A percentile compares a stretch with the other conserved stretches of the same genome.
These are phyloP conservation scores for Saturnispora serradocipensis DNA, from an alignment of 805 yeast species.

Conservation along the genomic window DNA sequence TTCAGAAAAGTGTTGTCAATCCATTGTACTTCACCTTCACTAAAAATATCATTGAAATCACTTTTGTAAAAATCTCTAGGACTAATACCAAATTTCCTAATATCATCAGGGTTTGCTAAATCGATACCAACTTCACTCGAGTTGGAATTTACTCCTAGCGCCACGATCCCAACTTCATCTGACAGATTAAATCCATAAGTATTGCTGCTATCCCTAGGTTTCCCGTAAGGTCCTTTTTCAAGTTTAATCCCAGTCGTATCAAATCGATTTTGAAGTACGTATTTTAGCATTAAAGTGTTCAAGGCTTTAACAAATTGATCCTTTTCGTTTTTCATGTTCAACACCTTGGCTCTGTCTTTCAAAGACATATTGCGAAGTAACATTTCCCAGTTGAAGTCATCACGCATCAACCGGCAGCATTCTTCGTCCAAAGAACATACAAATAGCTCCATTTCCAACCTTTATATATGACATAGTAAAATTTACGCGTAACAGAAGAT, in stretches of 20 bases:
- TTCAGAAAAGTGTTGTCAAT: slow-evolving; percentile 18
- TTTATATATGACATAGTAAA: not conserved
- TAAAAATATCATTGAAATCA: slow-evolving; percentile 25
- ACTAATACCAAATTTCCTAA: slow-evolving; percentile 16
- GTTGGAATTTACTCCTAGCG: slow-evolving; percentile 34
- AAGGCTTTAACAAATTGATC: slow-evolving; percentile 34
- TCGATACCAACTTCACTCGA: slow-evolving; percentile 36
- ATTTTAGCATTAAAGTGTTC: slow-evolving; percentile 36
- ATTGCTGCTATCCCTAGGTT: slow-evolving; percentile 36
- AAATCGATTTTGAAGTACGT: slow-evolving; percentile 29
- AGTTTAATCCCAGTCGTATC: slow-evolving; percentile 20
- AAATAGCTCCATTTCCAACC: slow-evolving; percentile 1
- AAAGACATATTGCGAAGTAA: slow-evolving; percentile 18
- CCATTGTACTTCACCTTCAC: slow-evolving; percentile 19
- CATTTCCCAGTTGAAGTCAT: slow-evolving; percentile 15
- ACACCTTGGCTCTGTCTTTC: slow-evolving; percentile 32
- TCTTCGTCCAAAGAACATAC: not conserved
- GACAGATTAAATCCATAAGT: slow-evolving; percentile 45
- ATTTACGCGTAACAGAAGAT: not conserved
- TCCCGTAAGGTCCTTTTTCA: slow-evolving; percentile 38
- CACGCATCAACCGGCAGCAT: slow-evolving; percentile 1
- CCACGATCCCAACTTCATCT: slow-evolving; percentile 43
- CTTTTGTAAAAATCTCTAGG: slow-evolving; percentile 17
- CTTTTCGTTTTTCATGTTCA: slow-evolving; percentile 28
- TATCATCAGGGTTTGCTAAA: slow-evolving; percentile 32